Base-by-base conservation (phyloP, 2,329 filamentous ascomycete species). In the Colletotrichum godetiae region DNA sequence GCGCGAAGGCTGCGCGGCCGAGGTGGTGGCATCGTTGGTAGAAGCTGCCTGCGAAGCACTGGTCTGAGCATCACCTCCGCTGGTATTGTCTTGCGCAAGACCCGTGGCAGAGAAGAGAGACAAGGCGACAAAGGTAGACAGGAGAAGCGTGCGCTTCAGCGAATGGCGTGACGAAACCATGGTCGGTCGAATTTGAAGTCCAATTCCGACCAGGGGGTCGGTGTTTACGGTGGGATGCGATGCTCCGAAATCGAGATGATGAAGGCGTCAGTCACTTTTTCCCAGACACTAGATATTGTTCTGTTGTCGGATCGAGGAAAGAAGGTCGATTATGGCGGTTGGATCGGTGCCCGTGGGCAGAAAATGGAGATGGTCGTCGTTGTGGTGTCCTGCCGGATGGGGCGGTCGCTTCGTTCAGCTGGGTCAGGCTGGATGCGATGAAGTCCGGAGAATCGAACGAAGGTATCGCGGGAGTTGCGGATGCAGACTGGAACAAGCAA, bases 51-150 rank as follows among this genome's bases (percentile, higher is more conserved):
- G 67, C 53, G 74, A 57, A 27, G 56, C 55, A 33, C 22, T 67
- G 19, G 49, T 27, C 37, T 67, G 65, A 62, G 56, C 55, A 62
- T 31, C 52, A 65, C 67, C 60, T 46, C 66, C 42, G 19, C 13
- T 65, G n/a, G 58, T 65, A 56, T 76, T 77, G 27, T 76, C 74
- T 73, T 83, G 82, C n/a, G 83, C 83, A 67, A 80, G 75, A n/a
- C 70, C 79, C 13, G 82, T 74, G 22, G 77, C 72, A 58, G 80
- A 77, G 49, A 82, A 78, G 11, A 83, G 62, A 19, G 80, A 76
- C n/a, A 77, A 29, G 57, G 60, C 66, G 75, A 73, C 75, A 97
- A 98, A 95, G 95, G 95, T 84, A 90, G 95, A 78, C 90, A 92
- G 76, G 97, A 97, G 87, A 94, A 92, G 82, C 74, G 74, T 58